phyloP scores from a whole-genome alignment of 2,329 filamentous ascomycete genomes.

The Arthrobotrys sinensis region DNA sequence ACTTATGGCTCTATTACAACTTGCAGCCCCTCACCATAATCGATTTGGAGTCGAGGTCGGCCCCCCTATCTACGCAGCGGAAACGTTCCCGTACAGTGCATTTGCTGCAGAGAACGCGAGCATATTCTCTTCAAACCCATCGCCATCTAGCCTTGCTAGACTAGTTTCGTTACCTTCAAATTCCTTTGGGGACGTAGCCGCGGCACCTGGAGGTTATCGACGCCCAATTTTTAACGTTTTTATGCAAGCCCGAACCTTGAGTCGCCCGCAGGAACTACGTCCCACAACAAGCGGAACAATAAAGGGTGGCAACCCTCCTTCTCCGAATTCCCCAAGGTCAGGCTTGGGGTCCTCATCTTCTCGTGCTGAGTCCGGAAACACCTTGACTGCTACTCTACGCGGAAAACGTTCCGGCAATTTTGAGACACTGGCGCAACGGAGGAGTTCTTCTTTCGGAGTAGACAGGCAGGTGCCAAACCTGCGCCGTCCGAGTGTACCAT shows the following conservation, averaged over 20 bases:
- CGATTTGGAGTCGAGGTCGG: constrained; percentile 89
- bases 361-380: constrained; percentile 91
- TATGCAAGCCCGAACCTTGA: constrained; percentile 79
- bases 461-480: constrained; percentile 77
- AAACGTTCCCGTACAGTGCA: constrained; percentile 90
- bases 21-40: constrained; percentile 90
- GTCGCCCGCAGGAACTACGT: constrained; percentile 77
- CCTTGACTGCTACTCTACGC: constrained; percentile 84
- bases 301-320: constrained; percentile 72
- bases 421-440: constrained; percentile 79
- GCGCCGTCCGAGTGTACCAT: constrained; percentile 80
- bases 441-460: constrained; percentile 92
- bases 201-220: constrained; percentile 70
- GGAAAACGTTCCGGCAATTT: constrained; percentile 97
- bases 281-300: constrained; percentile 79
- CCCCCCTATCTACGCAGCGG: constrained; percentile 91
- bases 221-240: constrained; percentile 92
- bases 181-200: constrained; percentile 81
- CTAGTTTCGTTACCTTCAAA: constrained; percentile 92
- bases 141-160: constrained; percentile 81
- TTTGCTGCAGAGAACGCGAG: constrained; percentile 89
- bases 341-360: constrained; percentile 61
- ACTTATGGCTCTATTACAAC: constrained; percentile 86
- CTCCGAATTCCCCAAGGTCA: constrained; percentile 69
- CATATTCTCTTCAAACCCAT: constrained; percentile 81